Base-by-base conservation (phyloP, 495 filamentous ascomycete genomes). In the Aspergillus sparsus region DNA sequence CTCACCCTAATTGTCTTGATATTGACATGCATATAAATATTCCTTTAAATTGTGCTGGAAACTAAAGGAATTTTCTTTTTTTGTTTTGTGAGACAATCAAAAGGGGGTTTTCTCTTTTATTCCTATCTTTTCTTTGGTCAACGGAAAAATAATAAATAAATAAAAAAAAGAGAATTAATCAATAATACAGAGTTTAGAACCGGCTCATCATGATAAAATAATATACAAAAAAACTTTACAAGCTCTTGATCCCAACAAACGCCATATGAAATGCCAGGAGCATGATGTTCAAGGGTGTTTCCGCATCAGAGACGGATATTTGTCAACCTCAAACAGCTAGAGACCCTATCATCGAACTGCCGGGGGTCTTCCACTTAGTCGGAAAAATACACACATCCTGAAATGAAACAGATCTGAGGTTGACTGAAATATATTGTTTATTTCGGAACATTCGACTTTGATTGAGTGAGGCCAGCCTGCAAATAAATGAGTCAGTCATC, bases 181-280 rank as follows among this genome's bases (percentile, higher is more conserved):
- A 51, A 51, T 51, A 51, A 51, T 34, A 51, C 49, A 51, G 10
- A 12, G 21, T 13, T 34, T 51, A 13, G 44, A 21, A 47, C 49
- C 32, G 53, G 59, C 47, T 53, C 54, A 59, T 64, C 57, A 64
- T 55, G 57, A 54, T 54, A 27, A 27, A 27, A 49, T 53, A 44
- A 57, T 51, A 46, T 66, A 69, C 62, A 64, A 53, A 59, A 58
- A 49, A 36, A 60, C 15, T 54, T 35, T 64, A 62, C 59, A 67
- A 58, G 21, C 33, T 57, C 50, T 60, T 32, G 27, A 52, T 27
- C 51, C 62, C 63, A 68, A 67, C 53, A 68, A 73, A 75, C 72
- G 72, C 70, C 72, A 57, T 60, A 63, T 61, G 47, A 69, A 70
- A 75, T 75, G 70, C 72, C 69, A 66, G 45, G 18, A 63, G 45